A percentile compares a stretch with the other conserved stretches of the same genome.
phyloP scores from a whole-genome alignment of 1,139 yeast species.

The Suhomyces ambrosiae region DNA sequence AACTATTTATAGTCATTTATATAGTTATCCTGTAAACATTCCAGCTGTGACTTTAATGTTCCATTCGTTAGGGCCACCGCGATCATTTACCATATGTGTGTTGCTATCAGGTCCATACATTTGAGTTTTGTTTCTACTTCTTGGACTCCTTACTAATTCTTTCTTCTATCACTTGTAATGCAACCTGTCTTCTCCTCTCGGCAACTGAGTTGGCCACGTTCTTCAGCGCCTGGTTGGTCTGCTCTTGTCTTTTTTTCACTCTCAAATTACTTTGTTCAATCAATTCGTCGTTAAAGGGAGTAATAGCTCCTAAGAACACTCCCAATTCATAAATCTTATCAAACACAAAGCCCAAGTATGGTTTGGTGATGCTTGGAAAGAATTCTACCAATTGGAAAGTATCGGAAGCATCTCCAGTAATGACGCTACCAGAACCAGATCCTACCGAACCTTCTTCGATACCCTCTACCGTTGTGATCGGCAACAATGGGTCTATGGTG shows the following conservation, averaged over 20 bases:
- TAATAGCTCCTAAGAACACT: conserved; percentile 57
- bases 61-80: too few species aligned
- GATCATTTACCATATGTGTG: too few species aligned
- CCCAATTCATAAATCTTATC: conserved; percentile 53
- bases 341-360: conserved; percentile 56
- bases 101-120: not conserved
- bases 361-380: conserved; percentile 64
- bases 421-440: conserved; percentile 19
- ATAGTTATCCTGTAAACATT: too few species aligned
- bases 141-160: conserved; percentile 47
- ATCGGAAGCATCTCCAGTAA: conserved; percentile 86
- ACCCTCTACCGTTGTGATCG: conserved; percentile 30
- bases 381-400: conserved; percentile 82
- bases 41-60: too few species aligned
- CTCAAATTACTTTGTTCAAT: conserved; percentile 74
- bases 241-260: conserved; percentile 60
- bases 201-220: conserved; percentile 62
- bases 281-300: conserved; percentile 70
- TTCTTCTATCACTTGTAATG: conserved; percentile 80
- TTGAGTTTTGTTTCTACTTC: not conserved
- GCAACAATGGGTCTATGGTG: conserved; percentile 40
- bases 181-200: conserved; percentile 84
- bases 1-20: too few species aligned
- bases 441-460: conserved; percentile 2
- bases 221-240: conserved; percentile 41